phyloP scores from a whole-genome alignment of 371 early-diverging fungal species.

The Vavraia culicis region DNA sequence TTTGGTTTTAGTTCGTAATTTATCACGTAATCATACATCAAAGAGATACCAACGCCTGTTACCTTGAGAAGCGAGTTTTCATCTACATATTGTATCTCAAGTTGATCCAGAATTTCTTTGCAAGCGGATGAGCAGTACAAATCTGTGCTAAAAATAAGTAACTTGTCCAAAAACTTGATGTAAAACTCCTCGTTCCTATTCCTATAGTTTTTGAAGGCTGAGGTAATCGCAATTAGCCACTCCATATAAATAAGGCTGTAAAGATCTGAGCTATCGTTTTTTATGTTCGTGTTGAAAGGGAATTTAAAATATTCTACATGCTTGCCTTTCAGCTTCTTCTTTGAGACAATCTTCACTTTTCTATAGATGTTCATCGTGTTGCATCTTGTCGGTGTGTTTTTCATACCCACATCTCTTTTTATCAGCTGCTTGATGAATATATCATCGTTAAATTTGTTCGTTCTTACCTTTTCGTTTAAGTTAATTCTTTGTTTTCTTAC shows the following conservation, averaged over 20 bases:
- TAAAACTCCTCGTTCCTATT: neutral
- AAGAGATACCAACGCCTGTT: neutral
- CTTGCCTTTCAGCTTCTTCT: no score
- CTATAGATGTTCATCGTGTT: no score
- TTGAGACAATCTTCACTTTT: no score
- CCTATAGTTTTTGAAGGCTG: constrained; percentile 5
- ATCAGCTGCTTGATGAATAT: no score
- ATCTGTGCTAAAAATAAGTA: constrained; percentile 6
- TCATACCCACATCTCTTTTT: no score
- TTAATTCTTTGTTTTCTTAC: no score
- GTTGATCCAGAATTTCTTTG: neutral
- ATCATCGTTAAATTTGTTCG: no score
- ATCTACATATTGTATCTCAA: constrained; percentile 9
- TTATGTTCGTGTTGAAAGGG: constrained; percentile 5
- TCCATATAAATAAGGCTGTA: constrained; percentile 7
- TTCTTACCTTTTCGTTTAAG: no score
- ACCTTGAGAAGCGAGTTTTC: constrained; percentile 1
- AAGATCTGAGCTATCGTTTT: constrained; percentile 5
- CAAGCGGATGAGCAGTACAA: neutral
- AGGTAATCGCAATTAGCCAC: constrained; percentile 7
- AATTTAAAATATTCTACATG: no score
- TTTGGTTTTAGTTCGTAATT: constrained; percentile 6
- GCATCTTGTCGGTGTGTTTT: no score
- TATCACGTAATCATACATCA: constrained; percentile 9
- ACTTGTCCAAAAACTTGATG: constrained; percentile 11